These are phyloP conservation scores for Colletotrichum somersetense DNA, from an alignment of 2,329 filamentous ascomycete species.

Conservation along the genomic window DNA sequence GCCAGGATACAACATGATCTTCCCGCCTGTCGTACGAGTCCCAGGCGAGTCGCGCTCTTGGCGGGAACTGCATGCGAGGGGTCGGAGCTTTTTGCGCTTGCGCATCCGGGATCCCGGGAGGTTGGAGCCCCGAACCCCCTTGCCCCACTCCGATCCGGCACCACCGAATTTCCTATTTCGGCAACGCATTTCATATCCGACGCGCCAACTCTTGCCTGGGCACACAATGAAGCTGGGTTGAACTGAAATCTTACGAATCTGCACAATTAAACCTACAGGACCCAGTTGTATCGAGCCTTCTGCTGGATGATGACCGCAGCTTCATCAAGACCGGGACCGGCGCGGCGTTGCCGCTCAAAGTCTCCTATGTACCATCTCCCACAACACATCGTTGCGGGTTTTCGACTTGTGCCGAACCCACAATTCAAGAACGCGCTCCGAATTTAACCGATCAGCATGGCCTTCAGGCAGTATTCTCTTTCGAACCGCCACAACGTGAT, in stretches of 20 bases:
- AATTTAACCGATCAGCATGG: background rate
- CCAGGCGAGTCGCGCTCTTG: background rate
- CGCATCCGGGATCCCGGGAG: background rate
- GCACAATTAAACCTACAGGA: background rate
- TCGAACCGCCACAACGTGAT: too few species aligned
- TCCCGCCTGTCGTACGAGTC: background rate
- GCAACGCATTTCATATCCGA: too few species aligned
- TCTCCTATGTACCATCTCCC: too few species aligned
- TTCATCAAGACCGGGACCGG: background rate
- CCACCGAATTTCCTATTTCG: too few species aligned
- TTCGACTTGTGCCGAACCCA: background rate
- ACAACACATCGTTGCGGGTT: too few species aligned
- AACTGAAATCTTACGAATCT: background rate
- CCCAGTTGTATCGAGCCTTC: background rate
- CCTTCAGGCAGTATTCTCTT: background rate
- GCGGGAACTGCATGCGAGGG: background rate
- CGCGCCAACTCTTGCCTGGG: too few species aligned
- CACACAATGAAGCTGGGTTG: too few species aligned
- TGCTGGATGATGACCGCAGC: background rate
- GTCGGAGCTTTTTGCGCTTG: background rate
- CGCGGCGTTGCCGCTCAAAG: too few species aligned
- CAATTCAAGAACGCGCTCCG: background rate
- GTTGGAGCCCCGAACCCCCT: background rate
- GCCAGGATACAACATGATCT: background rate
- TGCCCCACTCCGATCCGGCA: background rate